phyloP scores from a whole-genome alignment of 495 filamentous ascomycete species.

The Penicillium macrosclerotiorum region DNA sequence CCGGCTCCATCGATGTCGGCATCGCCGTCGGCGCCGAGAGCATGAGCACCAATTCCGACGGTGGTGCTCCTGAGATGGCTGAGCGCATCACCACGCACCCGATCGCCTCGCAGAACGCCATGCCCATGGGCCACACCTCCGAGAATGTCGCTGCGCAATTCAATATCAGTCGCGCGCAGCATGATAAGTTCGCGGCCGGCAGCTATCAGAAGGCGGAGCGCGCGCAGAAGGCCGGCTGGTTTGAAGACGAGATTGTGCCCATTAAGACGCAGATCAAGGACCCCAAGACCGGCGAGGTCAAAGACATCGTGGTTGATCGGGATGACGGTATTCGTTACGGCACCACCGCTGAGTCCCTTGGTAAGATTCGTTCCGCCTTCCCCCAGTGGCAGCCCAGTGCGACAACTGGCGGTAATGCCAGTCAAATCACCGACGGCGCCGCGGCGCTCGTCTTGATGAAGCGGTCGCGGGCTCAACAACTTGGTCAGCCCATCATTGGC shows the following conservation, averaged over 20 bases:
- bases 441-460: slow-evolving; percentile 92
- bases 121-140: slow-evolving; percentile 94
- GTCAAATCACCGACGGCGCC: slow-evolving; percentile 92
- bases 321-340: slow-evolving; percentile 91
- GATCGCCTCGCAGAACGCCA: slow-evolving; percentile 76
- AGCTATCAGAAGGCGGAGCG: slow-evolving; percentile 81
- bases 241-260: slow-evolving; percentile 88
- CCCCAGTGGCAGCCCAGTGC: slow-evolving; percentile 80
- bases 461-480: slow-evolving; percentile 75
- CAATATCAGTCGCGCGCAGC: slow-evolving; percentile 67
- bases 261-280: slow-evolving; percentile 79
- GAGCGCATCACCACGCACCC: slow-evolving; percentile 66
- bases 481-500: slow-evolving; percentile 84
- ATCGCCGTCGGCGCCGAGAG: slow-evolving; percentile 85
- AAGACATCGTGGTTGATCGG: slow-evolving; percentile 72
- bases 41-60: slow-evolving; percentile 76
- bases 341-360: slow-evolving; percentile 75
- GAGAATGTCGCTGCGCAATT: slow-evolving; percentile 93
- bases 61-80: slow-evolving; percentile 70
- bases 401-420: slow-evolving; percentile 88
- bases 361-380: slow-evolving; percentile 87
- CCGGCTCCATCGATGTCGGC: slow-evolving; percentile 81
- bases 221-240: slow-evolving; percentile 89
- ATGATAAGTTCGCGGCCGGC: slow-evolving; percentile 81
- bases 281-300: slow-evolving; percentile 72